phyloP scores from a whole-genome alignment of 352 stramenopile species.

The Globisporangium perplexum region DNA sequence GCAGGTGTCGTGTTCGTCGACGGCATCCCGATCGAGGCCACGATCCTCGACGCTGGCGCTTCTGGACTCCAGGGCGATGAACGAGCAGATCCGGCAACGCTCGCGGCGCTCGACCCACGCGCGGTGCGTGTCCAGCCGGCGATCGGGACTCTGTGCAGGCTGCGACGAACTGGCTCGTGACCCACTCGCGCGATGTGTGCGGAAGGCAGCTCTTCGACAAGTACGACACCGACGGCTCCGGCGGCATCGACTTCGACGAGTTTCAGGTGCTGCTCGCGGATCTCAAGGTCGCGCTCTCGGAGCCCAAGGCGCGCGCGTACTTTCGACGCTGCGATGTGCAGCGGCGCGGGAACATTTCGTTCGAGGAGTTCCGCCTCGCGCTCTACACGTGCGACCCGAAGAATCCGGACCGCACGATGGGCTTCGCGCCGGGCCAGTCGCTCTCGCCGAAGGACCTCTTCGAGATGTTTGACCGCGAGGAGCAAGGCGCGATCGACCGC shows the following conservation, averaged over 20 bases:
- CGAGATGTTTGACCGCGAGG: constrained; percentile 73
- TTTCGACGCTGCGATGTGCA: constrained; percentile 74
- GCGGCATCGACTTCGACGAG: constrained; percentile 73
- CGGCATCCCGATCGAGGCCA: constrained; percentile 65
- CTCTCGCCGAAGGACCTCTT: constrained; percentile 75
- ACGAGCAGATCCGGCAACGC: constrained; percentile 27
- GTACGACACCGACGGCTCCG: constrained; percentile 71
- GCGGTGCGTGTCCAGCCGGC: constrained; percentile 36
- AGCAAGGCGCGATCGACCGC: constrained; percentile 61
- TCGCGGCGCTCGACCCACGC: constrained; percentile 44
- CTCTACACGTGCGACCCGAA: constrained; percentile 80
- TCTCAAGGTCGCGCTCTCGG: constrained; percentile 47
- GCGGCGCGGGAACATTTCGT: constrained; percentile 58
- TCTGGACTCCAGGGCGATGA: constrained; percentile 34
- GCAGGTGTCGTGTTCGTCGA: constrained; percentile 67
- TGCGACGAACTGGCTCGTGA: neutral
- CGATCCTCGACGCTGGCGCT: constrained; percentile 41
- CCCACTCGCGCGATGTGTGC: neutral
- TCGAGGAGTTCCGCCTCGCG: constrained; percentile 74
- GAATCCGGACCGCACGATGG: constrained; percentile 57
- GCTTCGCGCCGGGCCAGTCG: constrained; percentile 66
- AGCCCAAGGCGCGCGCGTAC: constrained; percentile 69
- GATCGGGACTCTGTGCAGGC: too few relatives aligned
- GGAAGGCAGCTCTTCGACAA: constrained; percentile 68
- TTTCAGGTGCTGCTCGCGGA: constrained; percentile 69